These are phyloP conservation scores for Dactylellina sp. DNA, from an alignment of 2,329 filamentous ascomycete genomes.

Conservation along the genomic window DNA sequence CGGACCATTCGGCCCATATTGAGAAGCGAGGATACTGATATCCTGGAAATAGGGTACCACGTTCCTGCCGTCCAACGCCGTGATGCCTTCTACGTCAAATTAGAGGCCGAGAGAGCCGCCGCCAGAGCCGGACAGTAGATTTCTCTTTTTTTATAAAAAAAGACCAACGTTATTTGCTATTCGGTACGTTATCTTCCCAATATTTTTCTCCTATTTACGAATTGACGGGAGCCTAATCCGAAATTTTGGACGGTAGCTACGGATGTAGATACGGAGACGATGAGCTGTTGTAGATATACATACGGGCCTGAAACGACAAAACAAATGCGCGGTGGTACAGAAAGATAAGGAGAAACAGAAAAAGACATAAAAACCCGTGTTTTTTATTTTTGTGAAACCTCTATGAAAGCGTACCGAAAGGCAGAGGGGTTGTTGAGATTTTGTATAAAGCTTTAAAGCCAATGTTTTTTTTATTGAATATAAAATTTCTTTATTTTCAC, in stretches of 20 bases:
- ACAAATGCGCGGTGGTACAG: no score
- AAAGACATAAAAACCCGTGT: no score
- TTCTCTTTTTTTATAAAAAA: neutral
- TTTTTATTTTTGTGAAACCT: neutral
- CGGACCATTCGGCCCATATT: no score
- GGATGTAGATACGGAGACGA: neutral
- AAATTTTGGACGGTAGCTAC: neutral
- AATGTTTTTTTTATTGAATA: neutral
- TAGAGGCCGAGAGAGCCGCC: conserved; percentile 64
- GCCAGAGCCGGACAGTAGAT: conserved; percentile 34
- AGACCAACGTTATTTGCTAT: neutral
- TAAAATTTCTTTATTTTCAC: neutral
- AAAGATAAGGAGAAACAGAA: no score
- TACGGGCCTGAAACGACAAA: no score
- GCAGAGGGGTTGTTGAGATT: neutral
- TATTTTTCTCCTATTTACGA: no score
- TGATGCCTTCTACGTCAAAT: conserved; percentile 65
- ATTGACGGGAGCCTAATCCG: no score
- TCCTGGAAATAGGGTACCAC: conserved; percentile 63
- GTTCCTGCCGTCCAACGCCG: conserved; percentile 64
- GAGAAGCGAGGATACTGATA: neutral
- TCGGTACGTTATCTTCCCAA: neutral
- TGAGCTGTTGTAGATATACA: neutral
- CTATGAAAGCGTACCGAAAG: neutral
- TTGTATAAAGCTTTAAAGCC: conserved; percentile 5